Evolutionary conservation across 2,329 filamentous ascomycete genomes (phyloP), one percentile per base, ranked within the genome.

Genomic region (Colletotrichum lindemuthianum): DNA sequence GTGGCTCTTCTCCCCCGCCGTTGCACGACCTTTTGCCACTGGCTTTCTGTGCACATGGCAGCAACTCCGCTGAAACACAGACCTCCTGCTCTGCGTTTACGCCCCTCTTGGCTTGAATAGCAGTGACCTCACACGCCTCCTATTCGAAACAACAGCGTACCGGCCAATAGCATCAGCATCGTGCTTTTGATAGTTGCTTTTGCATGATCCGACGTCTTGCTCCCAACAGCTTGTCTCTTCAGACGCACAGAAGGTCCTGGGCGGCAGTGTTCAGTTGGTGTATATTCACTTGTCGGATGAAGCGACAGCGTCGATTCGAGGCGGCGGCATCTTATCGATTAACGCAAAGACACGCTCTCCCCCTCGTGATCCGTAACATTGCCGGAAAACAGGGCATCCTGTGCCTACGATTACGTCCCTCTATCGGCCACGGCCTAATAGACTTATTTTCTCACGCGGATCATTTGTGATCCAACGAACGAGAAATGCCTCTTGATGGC

Each of bases 301-400:
- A n/a, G 24, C 15, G 39, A 13, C 15, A 51, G 44, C 15, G 39
- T 13, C 16, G 40, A 37, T 43, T 56, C 52, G 12, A 52, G n/a
- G 51, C 61, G 61, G 48, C 63, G 65, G 63, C 58, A 63, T 48
- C 63, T 66, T 63, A 58, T 63, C 63, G 57, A 66, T 66, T 60
- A 57, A 52, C 59, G 53, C 59, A 54, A 49, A 64, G 63, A 59
- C 53, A 50, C 41, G 32, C 37, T 48, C 49, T 34, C 49, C 54
- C 48, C 60, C 48, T 54, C 37, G 37, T 54, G 63, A 59, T 64
- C 53, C 53, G 43, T 43, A 59, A 39, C 41, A 61, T 63, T 60
- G 65, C 55, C 16, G 43, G 50, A 60, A 39, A 51, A 60, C 47
- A 41, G 65, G 65, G 52, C 56, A 56, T 60, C 60, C 60, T 60